Base-by-base conservation (phyloP, 2,329 filamentous ascomycete genomes). In the Trichoderma sp. region DNA sequence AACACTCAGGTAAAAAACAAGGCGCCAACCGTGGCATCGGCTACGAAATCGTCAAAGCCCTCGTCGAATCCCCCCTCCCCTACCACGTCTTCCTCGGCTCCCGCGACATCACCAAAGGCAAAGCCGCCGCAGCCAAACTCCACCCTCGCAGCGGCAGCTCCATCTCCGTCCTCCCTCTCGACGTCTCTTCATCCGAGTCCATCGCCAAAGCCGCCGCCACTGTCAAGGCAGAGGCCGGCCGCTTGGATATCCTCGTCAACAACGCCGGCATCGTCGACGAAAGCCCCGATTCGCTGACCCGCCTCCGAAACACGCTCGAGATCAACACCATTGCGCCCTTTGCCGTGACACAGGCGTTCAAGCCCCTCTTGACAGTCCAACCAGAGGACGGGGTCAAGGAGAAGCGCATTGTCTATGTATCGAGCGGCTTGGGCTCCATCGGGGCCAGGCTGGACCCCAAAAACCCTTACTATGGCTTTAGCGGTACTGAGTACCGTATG, bases 61-160 rank as follows among this genome's bases (percentile, higher is more conserved):
- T 82, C 14, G 75, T 80, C 68, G 79, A 82, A 4, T 79, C 84
- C 7, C 26, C 24, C 14, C 6, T 26, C 24, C 73, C 80, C 14
- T 82, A 82, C 73, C 81, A 85, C 71, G 76, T 85, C 66, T 75
- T 85, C 32, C 78, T 85, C 24, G 80, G 78, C 24, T 75, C 75
- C 51, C 80, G 84, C n/a, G 72, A 71, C 53, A 18, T 60, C 18
- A 77, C 81, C 30, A 84, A 83, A 73, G 83, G 82, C 62, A 66
- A 79, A 6, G 78, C 82, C 61, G 83, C 85, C 71, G 84, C 86
- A 74, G 80, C 78, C 51, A 77, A 75, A 53, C 84, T 92, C 67
- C 87, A 90, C 73, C 85, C 91, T 56, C 82, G 91, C 15, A 82
- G 88, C 80, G 87, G 57, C 15, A 53, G 28, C 28, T 90, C 90